Evolutionary conservation across 495 filamentous ascomycete species (phyloP).

Genomic region (Lichina pygmaea): DNA sequence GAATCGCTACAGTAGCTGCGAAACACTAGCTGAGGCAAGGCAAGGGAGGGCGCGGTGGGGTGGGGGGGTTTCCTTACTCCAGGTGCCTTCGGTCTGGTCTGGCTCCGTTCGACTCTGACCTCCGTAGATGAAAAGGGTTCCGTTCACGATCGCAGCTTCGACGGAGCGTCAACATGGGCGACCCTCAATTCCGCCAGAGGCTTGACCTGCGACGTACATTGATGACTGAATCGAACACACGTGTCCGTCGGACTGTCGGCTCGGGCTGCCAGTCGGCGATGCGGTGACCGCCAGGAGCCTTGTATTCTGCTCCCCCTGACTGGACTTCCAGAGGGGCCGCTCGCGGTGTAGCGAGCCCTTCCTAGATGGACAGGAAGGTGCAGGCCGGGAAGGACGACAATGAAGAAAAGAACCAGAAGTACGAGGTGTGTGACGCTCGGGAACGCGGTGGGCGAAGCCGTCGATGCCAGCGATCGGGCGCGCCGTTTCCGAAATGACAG

Average conservation of each 20-base stretch:
- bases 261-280: background rate
- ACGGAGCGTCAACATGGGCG: background rate
- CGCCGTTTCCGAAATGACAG: background rate
- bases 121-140: constrained; percentile 52
- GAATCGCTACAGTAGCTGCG: constrained; percentile 7
- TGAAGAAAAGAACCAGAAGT: background rate
- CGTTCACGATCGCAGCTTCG: constrained; percentile 26
- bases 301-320: background rate
- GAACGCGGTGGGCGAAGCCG: background rate
- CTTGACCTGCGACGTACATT: constrained; percentile 19
- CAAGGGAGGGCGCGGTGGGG: background rate
- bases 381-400: background rate
- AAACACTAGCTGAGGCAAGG: background rate
- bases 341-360: background rate
- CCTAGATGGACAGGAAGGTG: background rate
- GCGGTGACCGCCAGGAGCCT: background rate
- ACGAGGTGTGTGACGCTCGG: background rate
- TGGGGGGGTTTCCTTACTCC: constrained; percentile 23
- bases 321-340: background rate
- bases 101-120: constrained; percentile 25
- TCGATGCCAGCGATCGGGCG: background rate
- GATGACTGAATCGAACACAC: constrained; percentile 42
- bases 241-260: constrained; percentile 16
- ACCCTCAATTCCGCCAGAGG: background rate
- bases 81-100: constrained; percentile 28